phyloP scores from a whole-genome alignment of 1,284 basidiomycete species.

The Leccinum pachyderme region DNA sequence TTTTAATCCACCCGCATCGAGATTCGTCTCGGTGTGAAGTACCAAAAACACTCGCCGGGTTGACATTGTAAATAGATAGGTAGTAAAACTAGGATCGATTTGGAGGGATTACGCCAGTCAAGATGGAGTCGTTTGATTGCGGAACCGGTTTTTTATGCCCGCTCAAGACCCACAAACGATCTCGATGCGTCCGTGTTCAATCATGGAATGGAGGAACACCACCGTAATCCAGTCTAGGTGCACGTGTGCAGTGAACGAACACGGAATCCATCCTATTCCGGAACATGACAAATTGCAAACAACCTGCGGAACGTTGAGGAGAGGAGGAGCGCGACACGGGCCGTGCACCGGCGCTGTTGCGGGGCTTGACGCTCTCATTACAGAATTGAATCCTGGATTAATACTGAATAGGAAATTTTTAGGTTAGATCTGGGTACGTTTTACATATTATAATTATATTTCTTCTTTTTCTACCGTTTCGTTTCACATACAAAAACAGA shows the following conservation, averaged over 20 bases:
- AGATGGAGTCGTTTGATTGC: not conserved
- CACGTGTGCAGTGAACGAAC: not conserved
- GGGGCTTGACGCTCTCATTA: not conserved
- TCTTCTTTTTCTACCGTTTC: not conserved
- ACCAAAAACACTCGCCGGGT: slow-evolving; percentile 13
- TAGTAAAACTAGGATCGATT: not conserved
- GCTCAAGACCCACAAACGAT: not conserved
- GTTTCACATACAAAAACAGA: not conserved
- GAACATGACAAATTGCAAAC: not conserved
- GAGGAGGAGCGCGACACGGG: too few species aligned
- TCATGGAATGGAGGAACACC: not conserved
- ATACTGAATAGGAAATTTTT: not conserved
- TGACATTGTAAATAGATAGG: slow-evolving; percentile 11
- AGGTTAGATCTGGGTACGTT: not conserved
- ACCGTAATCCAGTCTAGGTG: not conserved
- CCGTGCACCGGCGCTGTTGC: too few species aligned
- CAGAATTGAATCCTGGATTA: not conserved
- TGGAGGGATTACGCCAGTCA: not conserved
- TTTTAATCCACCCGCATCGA: slow-evolving; percentile 2
- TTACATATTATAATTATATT: slow-evolving; percentile 7
- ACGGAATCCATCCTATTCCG: not conserved
- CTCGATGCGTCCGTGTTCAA: not conserved
- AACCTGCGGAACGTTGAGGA: not conserved
- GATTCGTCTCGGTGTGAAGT: not conserved
- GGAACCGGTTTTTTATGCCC: not conserved